Evolutionary conservation across 306 rosid species (phyloP), one percentile per base, ranked within the genome.

Genomic region (Cyamopsis tetragonoloba): DNA sequence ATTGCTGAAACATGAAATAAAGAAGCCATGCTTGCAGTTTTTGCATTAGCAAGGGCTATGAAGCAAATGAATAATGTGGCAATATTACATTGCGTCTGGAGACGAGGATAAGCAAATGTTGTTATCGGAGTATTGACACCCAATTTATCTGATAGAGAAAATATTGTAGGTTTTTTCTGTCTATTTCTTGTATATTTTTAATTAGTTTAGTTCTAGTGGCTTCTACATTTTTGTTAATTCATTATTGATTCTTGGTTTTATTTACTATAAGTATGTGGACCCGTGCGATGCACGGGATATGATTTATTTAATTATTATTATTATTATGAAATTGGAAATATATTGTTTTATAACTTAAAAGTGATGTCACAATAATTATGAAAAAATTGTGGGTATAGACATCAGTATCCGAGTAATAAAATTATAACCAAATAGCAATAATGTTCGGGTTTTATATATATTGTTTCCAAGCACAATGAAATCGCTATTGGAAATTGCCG

Each of bases 31-130:
- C 77, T 81, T 67, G 89, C 96, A 13, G 86, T 89, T 70, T 89
- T 96, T 80, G 88, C 98, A 55, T 77, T 92, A 19, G 89, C 93
- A 49, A 85, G 96, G 83, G 96, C 96, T 27, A 87, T 92, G 98
- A 89, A 87, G 77, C 91, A 86, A 73, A 82, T 38, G 85, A 82
- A 84, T 54, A 92, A 88, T 84, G 89, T 89, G 62, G 98, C 96
- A 34, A 84, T 92, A 28, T 47, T 89, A 69, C 96, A 96, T 4
- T 92, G 96, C 19, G 91, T 84, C 66, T 92, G 98, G 96, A 87
- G 91, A 80, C 80, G 73, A 11, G 96, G 96, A 76, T 96, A 89
- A 54, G 85, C 61, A 4, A 84, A 31, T 77, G 88, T 87, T 38
- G 75, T 79, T 31, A 81, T 89, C 20, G 96, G 96, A 72, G 87